Conservation (phyloP, 768 basidiomycete species). For the Cantharellus cinnabarinus region DNA sequence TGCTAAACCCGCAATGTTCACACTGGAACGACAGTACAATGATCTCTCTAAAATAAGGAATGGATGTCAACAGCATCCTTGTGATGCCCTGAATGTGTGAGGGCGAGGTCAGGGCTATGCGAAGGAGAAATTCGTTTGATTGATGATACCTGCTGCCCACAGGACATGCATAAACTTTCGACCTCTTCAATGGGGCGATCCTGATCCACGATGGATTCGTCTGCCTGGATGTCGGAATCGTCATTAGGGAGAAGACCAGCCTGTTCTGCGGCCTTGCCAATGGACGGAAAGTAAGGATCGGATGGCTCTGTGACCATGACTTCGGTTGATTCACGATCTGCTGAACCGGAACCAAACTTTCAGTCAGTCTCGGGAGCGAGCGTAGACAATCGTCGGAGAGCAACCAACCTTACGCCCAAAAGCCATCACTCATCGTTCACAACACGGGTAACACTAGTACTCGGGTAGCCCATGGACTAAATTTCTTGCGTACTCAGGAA, state of each 20-base stretch:
- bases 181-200: slow-evolving; percentile 55
- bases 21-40: slow-evolving; percentile 95
- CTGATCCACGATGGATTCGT: slow-evolving; percentile 23
- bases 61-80: slow-evolving; percentile 72
- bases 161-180: slow-evolving; percentile 87
- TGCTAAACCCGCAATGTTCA: slow-evolving; percentile 70
- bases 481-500: no score
- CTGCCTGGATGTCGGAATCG: slow-evolving; percentile 10
- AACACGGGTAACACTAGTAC: no score
- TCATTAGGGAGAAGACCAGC: slow-evolving; percentile 22
- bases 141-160: slow-evolving; percentile 56
- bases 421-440: no score
- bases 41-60: slow-evolving; percentile 88
- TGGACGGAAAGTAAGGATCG: slow-evolving; percentile 33
- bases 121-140: not conserved
- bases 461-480: no score
- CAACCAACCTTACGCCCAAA: no score
- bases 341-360: not conserved
- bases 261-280: slow-evolving; percentile 33
- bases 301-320: not conserved
- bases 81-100: slow-evolving; percentile 55
- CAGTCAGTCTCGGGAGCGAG: not conserved
- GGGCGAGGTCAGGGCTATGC: not conserved
- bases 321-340: not conserved
- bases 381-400: no score